Conservation (phyloP, 192 early-diverging fungal species). For the Linnemannia exigua region DNA sequence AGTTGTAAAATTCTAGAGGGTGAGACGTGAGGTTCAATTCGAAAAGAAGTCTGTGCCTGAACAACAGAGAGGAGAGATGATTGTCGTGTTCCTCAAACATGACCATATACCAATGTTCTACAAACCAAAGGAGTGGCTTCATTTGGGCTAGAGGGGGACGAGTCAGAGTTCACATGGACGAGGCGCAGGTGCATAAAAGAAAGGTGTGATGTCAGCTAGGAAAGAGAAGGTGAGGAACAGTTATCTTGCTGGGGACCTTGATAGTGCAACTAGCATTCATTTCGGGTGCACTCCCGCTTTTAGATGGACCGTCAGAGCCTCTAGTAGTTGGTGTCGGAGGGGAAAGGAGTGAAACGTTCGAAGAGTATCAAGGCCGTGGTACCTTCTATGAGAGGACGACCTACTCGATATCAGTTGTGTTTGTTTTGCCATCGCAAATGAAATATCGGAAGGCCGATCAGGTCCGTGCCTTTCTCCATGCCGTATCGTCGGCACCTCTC, state of each 20-base stretch:
- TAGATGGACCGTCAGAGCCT: neutral
- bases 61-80: neutral
- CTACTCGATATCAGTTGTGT: no score
- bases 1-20: neutral
- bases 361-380: neutral
- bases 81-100: neutral
- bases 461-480: slow-evolving; percentile 5
- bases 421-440: no score
- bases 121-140: no score
- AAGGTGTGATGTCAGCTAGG: no score
- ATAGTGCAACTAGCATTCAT: neutral
- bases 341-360: neutral
- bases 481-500: no score
- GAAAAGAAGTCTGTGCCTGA: neutral
- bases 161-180: no score
- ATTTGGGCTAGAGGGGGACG: no score
- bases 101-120: neutral
- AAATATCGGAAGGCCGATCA: no score
- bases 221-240: no score
- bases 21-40: neutral
- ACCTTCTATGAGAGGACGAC: neutral
- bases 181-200: no score
- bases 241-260: no score
- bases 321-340: neutral
- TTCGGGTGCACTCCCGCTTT: neutral